Evolutionary conservation across 768 basidiomycete genomes (phyloP), one percentile per base, ranked within the genome.

Genomic region (Phylloporus rhodoxanthus): DNA sequence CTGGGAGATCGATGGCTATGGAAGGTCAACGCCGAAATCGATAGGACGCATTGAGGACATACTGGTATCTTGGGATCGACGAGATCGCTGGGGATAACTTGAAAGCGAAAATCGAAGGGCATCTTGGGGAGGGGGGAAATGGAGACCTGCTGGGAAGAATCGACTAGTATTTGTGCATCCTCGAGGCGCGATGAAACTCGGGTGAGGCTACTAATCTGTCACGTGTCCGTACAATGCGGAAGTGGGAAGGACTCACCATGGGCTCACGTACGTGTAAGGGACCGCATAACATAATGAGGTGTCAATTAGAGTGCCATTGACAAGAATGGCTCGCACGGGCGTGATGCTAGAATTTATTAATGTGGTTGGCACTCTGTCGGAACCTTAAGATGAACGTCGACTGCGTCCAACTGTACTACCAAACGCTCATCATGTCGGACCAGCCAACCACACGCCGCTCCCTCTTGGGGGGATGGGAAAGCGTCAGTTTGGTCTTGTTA

Each of bases 401-500:
- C 23, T 38, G 20, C 9, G 4, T 17, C 37, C 39, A 8, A 2
- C 23, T 40, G 37, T 25, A 15, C 15, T 25, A 15, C 15, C 23
- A 14, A 40, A 20, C 45, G 23, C 13, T 28, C 37, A 23, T 38
- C 59, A 60, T 61, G 59, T 7, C 43, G 10, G 23, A 49, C 41
- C 36, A 9, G 33, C 36, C 48, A 14, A 44, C 34, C 4, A 26
- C 41, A 6, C 50, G 43, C 32, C 23, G 43, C 6, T 8, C 10
- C 20, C 19, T 57, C 20, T 43, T 19, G 51, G 9, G 28, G 11
- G 10, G 28, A 6, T 26, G 8, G 26, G 28, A 29, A 29, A 36
- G 55, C 5, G 57, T 65, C 48, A 59, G 55, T 68, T 67, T 67
- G 66, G 52, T 61, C 39, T 6, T 67, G 63, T 67, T 67, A 58